A percentile compares a stretch with the other conserved stretches of the same genome.
phyloP scores from a whole-genome alignment of 768 basidiomycete species.

The Tulasnella calospora region DNA sequence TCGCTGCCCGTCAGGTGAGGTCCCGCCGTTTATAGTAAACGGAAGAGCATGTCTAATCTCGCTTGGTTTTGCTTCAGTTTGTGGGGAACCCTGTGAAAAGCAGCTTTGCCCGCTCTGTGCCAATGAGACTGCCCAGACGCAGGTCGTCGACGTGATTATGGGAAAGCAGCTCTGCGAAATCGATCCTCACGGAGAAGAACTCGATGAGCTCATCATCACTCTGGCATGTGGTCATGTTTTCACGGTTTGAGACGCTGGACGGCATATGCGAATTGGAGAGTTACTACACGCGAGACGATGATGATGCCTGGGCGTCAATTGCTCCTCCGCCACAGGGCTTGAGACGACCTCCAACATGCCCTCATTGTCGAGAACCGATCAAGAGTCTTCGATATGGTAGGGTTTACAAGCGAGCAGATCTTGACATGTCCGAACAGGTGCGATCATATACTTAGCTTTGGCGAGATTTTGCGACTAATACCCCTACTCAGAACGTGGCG shows the following conservation, averaged over 20 bases:
- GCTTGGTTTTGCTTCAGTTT: constrained; percentile 49
- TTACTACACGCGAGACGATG: constrained; percentile 45
- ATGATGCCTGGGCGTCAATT: constrained; percentile 45
- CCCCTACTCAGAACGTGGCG: constrained; percentile 46
- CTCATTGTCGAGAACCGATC: constrained; percentile 56
- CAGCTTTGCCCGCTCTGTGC: constrained; percentile 56
- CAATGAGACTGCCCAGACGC: constrained; percentile 37
- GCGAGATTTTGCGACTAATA: neutral
- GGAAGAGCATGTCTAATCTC: constrained; percentile 11
- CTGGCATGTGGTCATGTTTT: constrained; percentile 60
- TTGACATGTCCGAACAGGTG: constrained; percentile 56
- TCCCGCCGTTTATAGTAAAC: neutral
- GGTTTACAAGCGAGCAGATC: constrained; percentile 53
- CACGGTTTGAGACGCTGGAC: constrained; percentile 67
- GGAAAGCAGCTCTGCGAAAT: constrained; percentile 50
- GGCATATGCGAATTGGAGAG: constrained; percentile 50
- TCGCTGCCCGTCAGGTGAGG: constrained; percentile 59
- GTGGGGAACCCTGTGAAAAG: constrained; percentile 56
- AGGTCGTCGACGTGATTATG: constrained; percentile 59
- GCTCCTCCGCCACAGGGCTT: constrained; percentile 41
- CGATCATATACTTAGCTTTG: neutral
- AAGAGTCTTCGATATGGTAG: constrained; percentile 58
- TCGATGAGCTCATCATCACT: constrained; percentile 56
- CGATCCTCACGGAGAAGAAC: constrained; percentile 37
- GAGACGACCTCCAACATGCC: constrained; percentile 52